phyloP scores from a whole-genome alignment of 1,139 yeast genomes.

The Fermentozyma sake region DNA sequence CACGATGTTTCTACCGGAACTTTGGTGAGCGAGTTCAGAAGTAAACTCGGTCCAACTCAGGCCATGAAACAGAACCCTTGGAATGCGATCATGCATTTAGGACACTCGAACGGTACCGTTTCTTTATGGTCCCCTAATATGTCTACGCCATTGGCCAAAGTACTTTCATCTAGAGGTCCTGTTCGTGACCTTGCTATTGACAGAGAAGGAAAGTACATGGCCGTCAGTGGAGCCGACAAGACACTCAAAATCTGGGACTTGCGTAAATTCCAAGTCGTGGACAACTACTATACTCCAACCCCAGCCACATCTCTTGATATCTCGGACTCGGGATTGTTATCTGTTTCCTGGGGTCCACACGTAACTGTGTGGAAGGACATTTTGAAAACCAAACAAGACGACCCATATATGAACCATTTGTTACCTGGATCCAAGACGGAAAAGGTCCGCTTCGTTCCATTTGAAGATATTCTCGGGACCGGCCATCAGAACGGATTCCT shows the following conservation, averaged over 20 bases:
- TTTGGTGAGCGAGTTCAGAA: slow-evolving; percentile 75
- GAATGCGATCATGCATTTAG: slow-evolving; percentile 93
- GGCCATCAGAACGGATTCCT: slow-evolving; percentile 80
- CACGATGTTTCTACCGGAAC: slow-evolving; percentile 95
- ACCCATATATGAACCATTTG: slow-evolving; percentile 91
- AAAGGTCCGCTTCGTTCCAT: slow-evolving; percentile 76
- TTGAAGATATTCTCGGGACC: slow-evolving; percentile 89
- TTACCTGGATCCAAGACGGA: slow-evolving; percentile 74
- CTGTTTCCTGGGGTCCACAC: slow-evolving; percentile 94
- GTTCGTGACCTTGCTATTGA: slow-evolving; percentile 82
- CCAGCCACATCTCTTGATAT: slow-evolving; percentile 79
- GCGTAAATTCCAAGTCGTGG: slow-evolving; percentile 73
- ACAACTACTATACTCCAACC: slow-evolving; percentile 74
- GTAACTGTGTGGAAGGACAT: slow-evolving; percentile 85
- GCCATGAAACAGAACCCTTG: slow-evolving; percentile 89
- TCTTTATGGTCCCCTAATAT: slow-evolving; percentile 91
- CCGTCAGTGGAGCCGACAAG: slow-evolving; percentile 84
- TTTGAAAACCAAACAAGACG: slow-evolving; percentile 53
- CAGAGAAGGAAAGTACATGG: slow-evolving; percentile 94
- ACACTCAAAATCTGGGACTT: slow-evolving; percentile 90
- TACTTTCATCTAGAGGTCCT: slow-evolving; percentile 82
- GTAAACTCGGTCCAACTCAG: slow-evolving; percentile 87
- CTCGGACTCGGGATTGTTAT: slow-evolving; percentile 82
- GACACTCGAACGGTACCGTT: slow-evolving; percentile 91
- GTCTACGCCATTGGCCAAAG: slow-evolving; percentile 79